Evolutionary conservation across 768 basidiomycete genomes (phyloP).

Genomic region (Collybia nuda): DNA sequence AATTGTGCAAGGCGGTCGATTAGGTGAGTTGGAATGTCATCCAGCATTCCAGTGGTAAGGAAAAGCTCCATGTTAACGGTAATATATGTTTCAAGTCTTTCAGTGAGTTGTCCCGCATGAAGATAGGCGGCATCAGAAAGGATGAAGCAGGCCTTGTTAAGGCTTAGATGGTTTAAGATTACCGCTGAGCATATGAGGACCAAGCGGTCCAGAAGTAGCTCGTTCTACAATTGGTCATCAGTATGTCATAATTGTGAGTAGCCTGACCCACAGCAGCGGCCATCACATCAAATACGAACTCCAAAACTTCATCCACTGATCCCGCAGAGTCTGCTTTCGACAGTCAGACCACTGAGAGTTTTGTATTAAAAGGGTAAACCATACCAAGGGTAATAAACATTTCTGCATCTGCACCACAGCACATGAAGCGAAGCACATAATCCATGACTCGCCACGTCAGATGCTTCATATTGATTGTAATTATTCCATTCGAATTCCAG

Average conservation of each 20-base stretch:
- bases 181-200: conserved; percentile 79
- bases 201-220: conserved; percentile 85
- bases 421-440: conserved; percentile 75
- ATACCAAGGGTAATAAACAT: conserved; percentile 74
- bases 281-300: conserved; percentile 86
- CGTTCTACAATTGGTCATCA: conserved; percentile 52
- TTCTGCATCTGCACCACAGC: conserved; percentile 64
- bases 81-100: conserved; percentile 78
- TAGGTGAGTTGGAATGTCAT: conserved; percentile 66
- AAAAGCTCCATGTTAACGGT: conserved; percentile 83
- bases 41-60: conserved; percentile 78
- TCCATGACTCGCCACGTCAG: conserved; percentile 72
- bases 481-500: conserved; percentile 46
- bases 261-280: conserved; percentile 67
- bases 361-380: conserved; percentile 14
- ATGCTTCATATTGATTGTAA: conserved; percentile 73
- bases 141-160: conserved; percentile 77
- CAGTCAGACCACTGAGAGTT: not conserved
- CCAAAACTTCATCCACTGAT: conserved; percentile 73
- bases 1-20: conserved; percentile 67
- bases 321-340: conserved; percentile 52
- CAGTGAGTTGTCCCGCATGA: conserved; percentile 66
- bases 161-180: conserved; percentile 64
- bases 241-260: not conserved
- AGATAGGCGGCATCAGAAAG: conserved; percentile 82